phyloP scores from a whole-genome alignment of 208 protist species.

The Crithidia brevicula region DNA sequence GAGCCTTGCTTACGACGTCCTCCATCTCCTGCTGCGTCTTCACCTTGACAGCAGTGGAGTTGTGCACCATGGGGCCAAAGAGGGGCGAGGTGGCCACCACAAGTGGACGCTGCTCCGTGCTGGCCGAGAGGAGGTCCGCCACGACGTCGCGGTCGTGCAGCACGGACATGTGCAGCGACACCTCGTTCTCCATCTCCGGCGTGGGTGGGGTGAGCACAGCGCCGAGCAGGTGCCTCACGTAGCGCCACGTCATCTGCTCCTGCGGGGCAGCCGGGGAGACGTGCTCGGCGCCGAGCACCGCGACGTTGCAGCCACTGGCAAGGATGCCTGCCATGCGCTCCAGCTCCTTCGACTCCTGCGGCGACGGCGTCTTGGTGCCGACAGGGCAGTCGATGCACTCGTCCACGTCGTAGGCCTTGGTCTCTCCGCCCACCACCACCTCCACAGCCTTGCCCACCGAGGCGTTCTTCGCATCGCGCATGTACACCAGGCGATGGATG shows the following conservation, averaged over 20 bases:
- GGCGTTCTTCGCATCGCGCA: slow-evolving; percentile 33
- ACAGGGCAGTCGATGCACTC: slow-evolving; percentile 46
- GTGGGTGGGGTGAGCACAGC: slow-evolving; percentile 23
- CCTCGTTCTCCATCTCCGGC: slow-evolving; percentile 24
- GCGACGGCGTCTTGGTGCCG: slow-evolving; percentile 4
- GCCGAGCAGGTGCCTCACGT: slow-evolving; percentile 38
- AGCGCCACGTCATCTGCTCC: slow-evolving; percentile 53
- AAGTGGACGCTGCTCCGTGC: slow-evolving; percentile 21
- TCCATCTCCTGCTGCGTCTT: slow-evolving; percentile 30
- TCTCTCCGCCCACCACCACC: slow-evolving; percentile 38
- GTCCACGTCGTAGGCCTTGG: slow-evolving; percentile 58
- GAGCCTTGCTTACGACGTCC: slow-evolving; percentile 28
- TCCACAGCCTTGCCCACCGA: slow-evolving; percentile 41
- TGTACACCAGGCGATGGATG: slow-evolving; percentile 49
- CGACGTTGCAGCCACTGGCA: slow-evolving; percentile 44
- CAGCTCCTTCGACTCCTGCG: slow-evolving; percentile 43
- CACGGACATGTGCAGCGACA: slow-evolving; percentile 56
- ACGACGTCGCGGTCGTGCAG: slow-evolving; percentile 44
- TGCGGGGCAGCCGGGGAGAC: slow-evolving; percentile 23
- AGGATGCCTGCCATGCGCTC: slow-evolving; percentile 44
- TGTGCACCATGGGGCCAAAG: slow-evolving; percentile 45
- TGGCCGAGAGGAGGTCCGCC: slow-evolving; percentile 39
- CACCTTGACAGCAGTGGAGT: slow-evolving; percentile 30
- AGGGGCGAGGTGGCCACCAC: slow-evolving; percentile 59
- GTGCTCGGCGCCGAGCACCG: slow-evolving; percentile 50